Conservation (phyloP, 257 asterid species). For the Scutellaria minor region DNA sequence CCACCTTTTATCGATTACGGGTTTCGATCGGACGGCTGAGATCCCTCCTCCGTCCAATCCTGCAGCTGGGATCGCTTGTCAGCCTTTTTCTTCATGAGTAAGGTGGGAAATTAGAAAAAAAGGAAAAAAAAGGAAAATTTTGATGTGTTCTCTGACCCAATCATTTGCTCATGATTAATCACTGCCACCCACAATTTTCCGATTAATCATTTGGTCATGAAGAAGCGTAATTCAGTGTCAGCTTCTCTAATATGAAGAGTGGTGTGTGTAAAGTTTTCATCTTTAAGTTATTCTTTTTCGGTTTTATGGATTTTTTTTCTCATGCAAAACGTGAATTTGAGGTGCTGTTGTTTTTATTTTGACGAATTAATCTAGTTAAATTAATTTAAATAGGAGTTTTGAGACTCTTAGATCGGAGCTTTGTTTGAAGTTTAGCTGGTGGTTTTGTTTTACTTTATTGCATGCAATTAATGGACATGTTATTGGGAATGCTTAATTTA, state of each 20-base stretch:
- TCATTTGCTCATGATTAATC: slow-evolving; percentile 39
- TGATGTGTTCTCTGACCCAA: slow-evolving; percentile 25
- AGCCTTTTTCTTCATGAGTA: slow-evolving; percentile 39
- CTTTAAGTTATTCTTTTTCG: neutral
- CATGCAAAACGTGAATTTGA: slow-evolving; percentile 42
- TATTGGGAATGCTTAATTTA: slow-evolving; percentile 25
- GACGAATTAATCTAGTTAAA: slow-evolving; percentile 19
- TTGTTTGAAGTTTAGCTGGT: slow-evolving; percentile 19
- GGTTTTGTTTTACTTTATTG: slow-evolving; percentile 31
- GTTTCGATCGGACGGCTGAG: slow-evolving; percentile 44
- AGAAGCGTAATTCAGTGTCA: slow-evolving; percentile 15
- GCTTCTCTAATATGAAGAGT: neutral
- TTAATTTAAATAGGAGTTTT: slow-evolving; percentile 15
- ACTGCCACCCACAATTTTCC: slow-evolving; percentile 29
- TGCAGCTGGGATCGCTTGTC: slow-evolving; percentile 39
- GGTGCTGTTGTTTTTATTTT: neutral
- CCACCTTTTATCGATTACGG: slow-evolving; percentile 36
- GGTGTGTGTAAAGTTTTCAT: neutral
- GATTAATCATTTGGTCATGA: slow-evolving; percentile 1
- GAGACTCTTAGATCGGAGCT: slow-evolving; percentile 21
- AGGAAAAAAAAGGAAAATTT: neutral
- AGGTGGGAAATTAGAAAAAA: slow-evolving; percentile 7
- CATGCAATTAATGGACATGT: slow-evolving; percentile 40
- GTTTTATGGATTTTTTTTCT: slow-evolving; percentile 25
- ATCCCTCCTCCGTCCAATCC: slow-evolving; percentile 35